Evolutionary conservation across 306 rosid genomes (phyloP), one percentile per base, ranked within the genome.

Genomic region (Citrullus amarus): DNA sequence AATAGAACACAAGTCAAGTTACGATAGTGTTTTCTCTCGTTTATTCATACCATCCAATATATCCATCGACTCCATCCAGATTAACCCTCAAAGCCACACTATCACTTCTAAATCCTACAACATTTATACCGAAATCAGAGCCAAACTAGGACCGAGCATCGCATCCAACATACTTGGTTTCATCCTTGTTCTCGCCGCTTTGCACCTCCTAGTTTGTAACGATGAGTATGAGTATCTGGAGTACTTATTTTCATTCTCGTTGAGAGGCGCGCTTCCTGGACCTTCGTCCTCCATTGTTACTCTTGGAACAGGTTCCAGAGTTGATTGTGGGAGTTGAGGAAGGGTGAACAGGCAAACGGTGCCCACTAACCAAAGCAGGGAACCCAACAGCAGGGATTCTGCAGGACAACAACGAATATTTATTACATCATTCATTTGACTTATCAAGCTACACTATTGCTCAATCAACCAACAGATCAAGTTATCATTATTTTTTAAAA

Each of bases 301-400:
- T 71, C 30, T 81, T 83, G 85, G 88, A 80, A 76, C 79, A 60
- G 65, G 62, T 78, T 78, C 82, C 83, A 48, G 81, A 43, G 83
- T 80, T 67, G 75, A 77, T 76, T 68, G 81, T 77, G 87, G 82
- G 74, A 78, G 70, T 79, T 62, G 82, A 57, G 88, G 87, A 65
- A 87, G 93, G 43, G 79, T 81, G 83, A 84, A 83, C 70, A 82
- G 93, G 94, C 91, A 90, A 70, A 78, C 84, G 89, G 87, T 83
- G 88, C 91, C 97, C 98, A 88, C 63, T 74, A 83, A 84, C 97
- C 97, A 88, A 38, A 94, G 96, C 98, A 93, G 98, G 98, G 98
- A 93, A 93, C 91, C 98, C 98, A 93, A 78, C 98, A 92, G 98
- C 98, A 94, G 98, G 97, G 93, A 88, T 93, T 93, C 97, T 91